A percentile compares a stretch with the other conserved stretches of the same genome.
Evolutionary conservation across 1,139 yeast genomes (phyloP).

Genomic region (Candida glucosophila): DNA sequence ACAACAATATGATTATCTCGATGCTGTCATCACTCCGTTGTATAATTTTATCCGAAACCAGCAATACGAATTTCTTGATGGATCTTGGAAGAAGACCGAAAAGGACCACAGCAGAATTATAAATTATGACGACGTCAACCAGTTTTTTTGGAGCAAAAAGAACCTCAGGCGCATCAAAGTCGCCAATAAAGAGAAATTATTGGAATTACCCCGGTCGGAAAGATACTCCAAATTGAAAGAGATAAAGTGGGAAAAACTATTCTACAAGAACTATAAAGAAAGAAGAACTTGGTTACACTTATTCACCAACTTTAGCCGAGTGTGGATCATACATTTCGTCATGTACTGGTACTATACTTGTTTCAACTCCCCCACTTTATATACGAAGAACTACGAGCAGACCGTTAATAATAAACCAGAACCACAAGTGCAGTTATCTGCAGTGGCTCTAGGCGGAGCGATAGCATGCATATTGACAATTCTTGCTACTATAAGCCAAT

Average conservation of each 20-base stretch:
- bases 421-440: slow-evolving; percentile 50
- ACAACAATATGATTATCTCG: slow-evolving; percentile 21
- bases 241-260: slow-evolving; percentile 55
- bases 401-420: slow-evolving; percentile 57
- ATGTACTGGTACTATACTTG: slow-evolving; percentile 54
- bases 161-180: slow-evolving; percentile 47
- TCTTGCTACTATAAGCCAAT: slow-evolving; percentile 55
- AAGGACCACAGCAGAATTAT: slow-evolving; percentile 64
- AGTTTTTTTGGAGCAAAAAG: slow-evolving; percentile 70
- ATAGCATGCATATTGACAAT: slow-evolving; percentile 59
- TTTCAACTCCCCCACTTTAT: slow-evolving; percentile 46
- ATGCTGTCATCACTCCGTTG: slow-evolving; percentile 36
- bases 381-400: slow-evolving; percentile 53
- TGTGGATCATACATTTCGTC: slow-evolving; percentile 54
- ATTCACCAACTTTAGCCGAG: slow-evolving; percentile 47
- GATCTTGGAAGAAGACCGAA: slow-evolving; percentile 37
- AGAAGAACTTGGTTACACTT: slow-evolving; percentile 54
- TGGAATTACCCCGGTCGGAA: slow-evolving; percentile 32
- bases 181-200: slow-evolving; percentile 31
- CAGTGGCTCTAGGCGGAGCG: slow-evolving; percentile 66
- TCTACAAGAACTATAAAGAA: slow-evolving; percentile 68
- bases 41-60: slow-evolving; percentile 36
- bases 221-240: slow-evolving; percentile 41
- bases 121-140: slow-evolving; percentile 86
- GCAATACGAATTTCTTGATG: slow-evolving; percentile 29